Evolutionary conservation across 371 early-diverging fungal species (phyloP), one percentile per base, ranked within the genome.

Genomic region (Lichtheimia ramosa): DNA sequence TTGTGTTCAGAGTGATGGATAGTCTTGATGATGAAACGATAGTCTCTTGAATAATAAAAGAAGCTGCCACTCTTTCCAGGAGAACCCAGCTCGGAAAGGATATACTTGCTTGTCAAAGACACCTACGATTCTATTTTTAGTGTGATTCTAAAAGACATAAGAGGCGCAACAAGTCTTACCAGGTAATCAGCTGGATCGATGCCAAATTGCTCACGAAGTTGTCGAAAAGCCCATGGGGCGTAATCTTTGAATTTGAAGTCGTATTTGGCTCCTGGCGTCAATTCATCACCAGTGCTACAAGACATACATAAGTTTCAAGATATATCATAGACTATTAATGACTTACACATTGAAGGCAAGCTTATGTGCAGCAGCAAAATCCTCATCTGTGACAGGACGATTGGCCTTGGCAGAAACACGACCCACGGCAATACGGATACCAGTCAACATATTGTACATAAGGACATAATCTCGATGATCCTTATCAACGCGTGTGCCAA

Each of bases 171-270:
- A 34, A 34, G 8, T 6, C 24, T 73, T 83, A 92, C 92, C 73
- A 98, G 71, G 68, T 98, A 98, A 61, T 98, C 97, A 12, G 92
- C 92, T 13, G 97, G 86, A 66, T 95, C 94, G 28, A 98, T 89
- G 40, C 88, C 83, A 73, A 96, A 97, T 25, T 84, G 80, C 59
- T 94, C 90, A 46, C 99, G 81, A 48, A 97, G 81, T 64, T 87
- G 76, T 46, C 97, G 88, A 69, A 98, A 98, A 1, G 95, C 96
- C 95, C 94, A 95, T 3, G 97, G 99, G 5, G 96, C 93, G 77
- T 97, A 97, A 73, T 98, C 99, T 70, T 97, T 98, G 71, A 97
- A 98, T 74, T 97, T 97, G 75, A 97, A 98, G 65, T 98, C 98
- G 70, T 97, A 98, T 64, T 91, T 90, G 16, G 94, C 91, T 15